Conservation (phyloP, 805 yeast genomes). For the Kodamaea fukazawae region DNA sequence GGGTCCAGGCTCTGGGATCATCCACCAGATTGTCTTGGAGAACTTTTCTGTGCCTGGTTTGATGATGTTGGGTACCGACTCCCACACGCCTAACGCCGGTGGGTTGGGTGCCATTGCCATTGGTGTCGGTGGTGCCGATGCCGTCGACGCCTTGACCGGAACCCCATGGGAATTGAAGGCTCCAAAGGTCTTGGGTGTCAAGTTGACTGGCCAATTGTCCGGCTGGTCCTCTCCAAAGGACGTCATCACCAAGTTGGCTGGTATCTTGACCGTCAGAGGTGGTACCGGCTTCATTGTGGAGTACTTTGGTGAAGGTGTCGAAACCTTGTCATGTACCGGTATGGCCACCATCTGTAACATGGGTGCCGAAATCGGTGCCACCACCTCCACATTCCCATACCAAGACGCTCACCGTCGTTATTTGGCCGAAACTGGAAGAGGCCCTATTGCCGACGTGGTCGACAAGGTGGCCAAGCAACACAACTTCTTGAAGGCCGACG, state of each 20-base stretch:
- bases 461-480: conserved; percentile 55
- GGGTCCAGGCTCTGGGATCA: conserved; percentile 99
- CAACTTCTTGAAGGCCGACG: conserved; percentile 77
- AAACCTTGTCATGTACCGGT: conserved; percentile 92
- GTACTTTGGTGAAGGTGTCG: conserved; percentile 94
- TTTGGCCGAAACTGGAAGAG: conserved; percentile 83
- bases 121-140: conserved; percentile 99
- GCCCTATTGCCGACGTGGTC: conserved; percentile 81
- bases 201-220: conserved; percentile 83
- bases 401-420: conserved; percentile 88
- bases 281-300: conserved; percentile 97
- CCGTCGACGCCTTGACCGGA: conserved; percentile 93
- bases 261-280: conserved; percentile 93
- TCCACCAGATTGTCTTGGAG: conserved; percentile 96
- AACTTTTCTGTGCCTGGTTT: conserved; percentile 96
- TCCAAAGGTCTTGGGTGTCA: conserved; percentile 92
- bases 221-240: conserved; percentile 99
- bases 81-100: conserved; percentile 99
- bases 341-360: conserved; percentile 99
- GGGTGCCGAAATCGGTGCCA: conserved; percentile 99
- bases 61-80: conserved; percentile 97
- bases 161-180: conserved; percentile 98
- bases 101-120: conserved; percentile 98
- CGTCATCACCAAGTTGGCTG: conserved; percentile 89
- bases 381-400: conserved; percentile 96